phyloP scores from a whole-genome alignment of 2,329 filamentous ascomycete species.

The Aspergillus pseudoviridinutans region DNA sequence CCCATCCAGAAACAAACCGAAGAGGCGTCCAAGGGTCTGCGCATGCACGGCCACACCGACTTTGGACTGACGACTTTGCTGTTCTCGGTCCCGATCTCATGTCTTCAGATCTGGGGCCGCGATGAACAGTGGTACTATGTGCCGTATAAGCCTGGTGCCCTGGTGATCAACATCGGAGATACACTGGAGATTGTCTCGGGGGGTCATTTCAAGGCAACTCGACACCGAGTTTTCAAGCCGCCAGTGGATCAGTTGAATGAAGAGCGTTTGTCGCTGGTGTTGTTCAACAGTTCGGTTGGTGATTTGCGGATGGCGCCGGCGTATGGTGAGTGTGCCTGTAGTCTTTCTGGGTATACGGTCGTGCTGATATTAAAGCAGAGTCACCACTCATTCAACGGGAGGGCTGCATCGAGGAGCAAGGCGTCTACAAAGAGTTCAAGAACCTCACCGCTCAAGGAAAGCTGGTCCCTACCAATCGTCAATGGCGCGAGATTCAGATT shows the following conservation, averaged over 20 bases:
- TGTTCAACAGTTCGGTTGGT: too few species aligned
- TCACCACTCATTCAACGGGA: too few species aligned
- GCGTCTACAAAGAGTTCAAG: too few species aligned
- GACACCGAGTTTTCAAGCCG: too few species aligned
- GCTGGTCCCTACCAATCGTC: conserved; percentile 43
- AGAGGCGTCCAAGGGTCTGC: conserved; percentile 34
- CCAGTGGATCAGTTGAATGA: too few species aligned
- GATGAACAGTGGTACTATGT: conserved; percentile 48
- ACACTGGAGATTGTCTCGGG: conserved; percentile 39
- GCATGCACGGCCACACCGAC: conserved; percentile 49
- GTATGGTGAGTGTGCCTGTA: too few species aligned
- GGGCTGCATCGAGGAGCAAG: too few species aligned
- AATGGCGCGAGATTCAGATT: conserved; percentile 51
- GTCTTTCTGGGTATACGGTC: too few species aligned
- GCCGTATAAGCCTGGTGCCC: conserved; percentile 39
- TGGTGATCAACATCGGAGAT: conserved; percentile 50
- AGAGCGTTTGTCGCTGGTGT: too few species aligned
- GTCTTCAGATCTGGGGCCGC: conserved; percentile 45
- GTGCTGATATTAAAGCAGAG: too few species aligned
- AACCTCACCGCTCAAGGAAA: conserved; percentile 27
- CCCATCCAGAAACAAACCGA: conserved; percentile 28
- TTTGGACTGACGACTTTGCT: conserved; percentile 46
- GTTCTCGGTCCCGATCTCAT: conserved; percentile 47
- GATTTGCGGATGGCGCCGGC: too few species aligned
- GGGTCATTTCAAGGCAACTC: too few species aligned